Evolutionary conservation across 768 basidiomycete species (phyloP).

Genomic region (Boletus rufocinnamomeus): DNA sequence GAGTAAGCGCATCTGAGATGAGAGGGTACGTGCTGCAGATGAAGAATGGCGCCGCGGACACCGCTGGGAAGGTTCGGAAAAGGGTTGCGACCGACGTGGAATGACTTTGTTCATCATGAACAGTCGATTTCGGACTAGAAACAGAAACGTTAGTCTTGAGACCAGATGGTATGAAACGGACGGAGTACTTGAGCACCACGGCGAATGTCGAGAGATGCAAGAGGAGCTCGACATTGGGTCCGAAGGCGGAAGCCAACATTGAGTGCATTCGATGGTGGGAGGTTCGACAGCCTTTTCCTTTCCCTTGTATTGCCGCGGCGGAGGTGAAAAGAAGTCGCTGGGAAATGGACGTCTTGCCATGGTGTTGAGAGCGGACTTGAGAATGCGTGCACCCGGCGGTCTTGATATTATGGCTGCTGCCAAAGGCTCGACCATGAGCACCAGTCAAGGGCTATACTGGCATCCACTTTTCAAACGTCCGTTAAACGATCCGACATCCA

Average conservation of each 20-base stretch:
- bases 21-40: constrained; percentile 20
- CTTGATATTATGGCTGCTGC: constrained; percentile 51
- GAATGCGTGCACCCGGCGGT: constrained; percentile 27
- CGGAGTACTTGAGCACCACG: constrained; percentile 49
- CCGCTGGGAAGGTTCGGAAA: constrained; percentile 17
- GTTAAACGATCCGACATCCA: neutral
- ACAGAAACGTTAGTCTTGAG: constrained; percentile 9
- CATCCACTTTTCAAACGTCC: neutral
- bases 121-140: constrained; percentile 37
- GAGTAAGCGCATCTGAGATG: constrained; percentile 14
- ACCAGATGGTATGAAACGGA: constrained; percentile 1
- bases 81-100: constrained; percentile 26
- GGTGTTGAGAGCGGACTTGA: constrained; percentile 31
- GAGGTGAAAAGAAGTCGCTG: constrained; percentile 57
- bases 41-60: constrained; percentile 27
- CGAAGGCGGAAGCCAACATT: constrained; percentile 22
- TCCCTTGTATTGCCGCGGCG: constrained; percentile 51
- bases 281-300: constrained; percentile 48
- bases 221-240: constrained; percentile 44
- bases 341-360: constrained; percentile 38
- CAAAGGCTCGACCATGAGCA: constrained; percentile 66
- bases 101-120: constrained; percentile 41
- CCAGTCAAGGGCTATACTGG: constrained; percentile 17
- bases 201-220: constrained; percentile 47
- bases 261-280: constrained; percentile 30